These are phyloP conservation scores for Backusella liffmaniae DNA, from an alignment of 192 early-diverging fungal genomes.

Conservation along the genomic window DNA sequence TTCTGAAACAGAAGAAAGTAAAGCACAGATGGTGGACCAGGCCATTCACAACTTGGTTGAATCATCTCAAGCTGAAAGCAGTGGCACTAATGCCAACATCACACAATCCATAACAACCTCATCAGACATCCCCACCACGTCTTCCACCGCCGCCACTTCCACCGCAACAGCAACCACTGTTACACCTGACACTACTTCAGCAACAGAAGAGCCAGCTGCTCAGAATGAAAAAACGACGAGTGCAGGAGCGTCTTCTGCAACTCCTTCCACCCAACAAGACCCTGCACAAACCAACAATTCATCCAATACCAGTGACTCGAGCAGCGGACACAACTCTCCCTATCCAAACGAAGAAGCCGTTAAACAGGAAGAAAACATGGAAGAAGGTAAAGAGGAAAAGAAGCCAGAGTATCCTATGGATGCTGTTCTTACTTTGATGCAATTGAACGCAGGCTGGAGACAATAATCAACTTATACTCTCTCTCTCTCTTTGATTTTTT, in stretches of 20 bases:
- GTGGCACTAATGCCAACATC: background rate
- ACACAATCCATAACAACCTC: background rate
- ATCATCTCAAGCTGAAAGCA: conserved; percentile 1
- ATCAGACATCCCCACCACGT: background rate
- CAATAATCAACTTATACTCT: conserved; percentile 3
- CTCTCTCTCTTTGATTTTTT: background rate
- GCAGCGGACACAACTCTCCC: conserved; percentile 26
- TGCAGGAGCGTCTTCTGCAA: background rate
- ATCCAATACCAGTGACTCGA: background rate
- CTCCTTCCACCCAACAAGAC: background rate
- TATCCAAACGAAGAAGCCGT: conserved; percentile 15
- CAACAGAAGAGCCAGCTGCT: background rate
- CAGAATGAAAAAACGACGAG: background rate
- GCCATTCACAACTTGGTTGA: background rate
- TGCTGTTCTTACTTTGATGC: conserved; percentile 47
- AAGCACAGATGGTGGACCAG: background rate
- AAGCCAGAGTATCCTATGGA: conserved; percentile 48
- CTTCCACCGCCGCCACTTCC: background rate
- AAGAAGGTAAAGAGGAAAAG: conserved; percentile 21
- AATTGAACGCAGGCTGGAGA: conserved; percentile 46
- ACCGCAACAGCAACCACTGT: background rate
- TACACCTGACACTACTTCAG: background rate
- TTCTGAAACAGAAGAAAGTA: background rate
- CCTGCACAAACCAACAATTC: background rate
- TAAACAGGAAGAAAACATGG: background rate